Evolutionary conservation across 2,329 filamentous ascomycete species (phyloP), one percentile per base, ranked within the genome.

Genomic region (Cucurbitaria berberidis): DNA sequence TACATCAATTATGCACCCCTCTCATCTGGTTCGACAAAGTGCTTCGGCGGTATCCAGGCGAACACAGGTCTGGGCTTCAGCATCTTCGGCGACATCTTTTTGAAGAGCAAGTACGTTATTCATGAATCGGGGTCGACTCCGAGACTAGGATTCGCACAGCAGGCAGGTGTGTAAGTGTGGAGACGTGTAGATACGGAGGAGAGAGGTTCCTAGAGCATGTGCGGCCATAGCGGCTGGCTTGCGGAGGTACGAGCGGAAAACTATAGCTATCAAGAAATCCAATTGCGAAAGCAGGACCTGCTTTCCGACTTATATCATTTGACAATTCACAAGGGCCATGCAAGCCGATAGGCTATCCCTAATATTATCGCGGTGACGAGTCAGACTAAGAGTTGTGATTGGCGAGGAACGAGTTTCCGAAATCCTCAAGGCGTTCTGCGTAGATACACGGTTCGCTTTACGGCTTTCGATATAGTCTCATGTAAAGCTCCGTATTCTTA

Each of bases 1-100:
- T 78, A 81, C 69, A 80, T 86, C 75, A 86, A 85, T 72, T 84
- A 81, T 63, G 74, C 80, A 0, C 76, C 80, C 6, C 55, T 78
- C 44, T 60, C 67, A 9, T 55, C 66, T 8, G 74, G 73, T n/a
- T 69, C 69, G 55, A 64, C 63, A 29, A 74, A 66, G 50, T 95
- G 91, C 80, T 93, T 85, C 72, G 90, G 90, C 49, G 91, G 90
- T 43, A 83, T 96, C 58, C 91, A 95, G 79, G 80, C 76, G 59
- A 80, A 83, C 63, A 67, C 74, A 1, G 83, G 81, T n/a, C 74
- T 88, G 41, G 81, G 80, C 5, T 81, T 87, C 58, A 85, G 82
- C 50, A 91, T 96, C 67, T 84, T 93, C 50, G 91, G 91, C 9
- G 89, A 93, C 55, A 81, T 89, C 50, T 90, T 92, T 78, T 81